phyloP scores from a whole-genome alignment of 768 basidiomycete species.

The Thelephora ganbajun region DNA sequence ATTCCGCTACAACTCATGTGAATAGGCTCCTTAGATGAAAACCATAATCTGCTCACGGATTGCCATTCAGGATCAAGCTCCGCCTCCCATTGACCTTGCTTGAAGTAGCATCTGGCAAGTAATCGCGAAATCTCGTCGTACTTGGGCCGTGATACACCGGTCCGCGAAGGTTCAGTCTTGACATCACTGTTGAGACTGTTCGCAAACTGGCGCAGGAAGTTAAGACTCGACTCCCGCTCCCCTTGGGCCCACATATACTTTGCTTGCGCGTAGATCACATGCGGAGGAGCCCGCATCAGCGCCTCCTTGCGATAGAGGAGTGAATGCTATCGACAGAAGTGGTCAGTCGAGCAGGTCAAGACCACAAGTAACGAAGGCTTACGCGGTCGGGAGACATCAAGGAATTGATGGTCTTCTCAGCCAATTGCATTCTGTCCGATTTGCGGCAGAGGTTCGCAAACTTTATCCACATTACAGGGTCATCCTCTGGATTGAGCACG shows the following conservation, averaged over 20 bases:
- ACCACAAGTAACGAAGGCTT: conserved; percentile 8
- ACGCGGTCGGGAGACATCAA: conserved; percentile 66
- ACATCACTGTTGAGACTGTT: conserved; percentile 64
- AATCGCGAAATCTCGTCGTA: conserved; percentile 64
- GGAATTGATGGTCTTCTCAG: conserved; percentile 94
- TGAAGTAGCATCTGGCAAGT: conserved; percentile 94
- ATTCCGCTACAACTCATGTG: conserved; percentile 37
- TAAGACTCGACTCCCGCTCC: conserved; percentile 62
- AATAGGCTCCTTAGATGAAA: not conserved
- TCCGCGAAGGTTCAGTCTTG: conserved; percentile 23
- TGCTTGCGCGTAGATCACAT: conserved; percentile 91
- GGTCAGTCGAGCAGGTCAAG: not conserved
- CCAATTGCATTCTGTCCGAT: conserved; percentile 84
- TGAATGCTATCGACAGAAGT: not conserved
- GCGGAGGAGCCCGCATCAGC: conserved; percentile 69
- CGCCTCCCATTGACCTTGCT: conserved; percentile 90
- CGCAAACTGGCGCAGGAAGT: conserved; percentile 73
- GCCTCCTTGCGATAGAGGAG: conserved; percentile 33
- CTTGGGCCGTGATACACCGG: conserved; percentile 42
- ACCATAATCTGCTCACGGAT: conserved; percentile 32
- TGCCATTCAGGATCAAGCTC: conserved; percentile 71
- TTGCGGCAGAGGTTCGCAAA: conserved; percentile 97
- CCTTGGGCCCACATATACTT: conserved; percentile 94
- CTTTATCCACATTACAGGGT: conserved; percentile 97
- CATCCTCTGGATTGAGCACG: conserved; percentile 85